These are phyloP conservation scores for Aciculoconidium aculeatum DNA, from an alignment of 805 yeast genomes.

Conservation along the genomic window DNA sequence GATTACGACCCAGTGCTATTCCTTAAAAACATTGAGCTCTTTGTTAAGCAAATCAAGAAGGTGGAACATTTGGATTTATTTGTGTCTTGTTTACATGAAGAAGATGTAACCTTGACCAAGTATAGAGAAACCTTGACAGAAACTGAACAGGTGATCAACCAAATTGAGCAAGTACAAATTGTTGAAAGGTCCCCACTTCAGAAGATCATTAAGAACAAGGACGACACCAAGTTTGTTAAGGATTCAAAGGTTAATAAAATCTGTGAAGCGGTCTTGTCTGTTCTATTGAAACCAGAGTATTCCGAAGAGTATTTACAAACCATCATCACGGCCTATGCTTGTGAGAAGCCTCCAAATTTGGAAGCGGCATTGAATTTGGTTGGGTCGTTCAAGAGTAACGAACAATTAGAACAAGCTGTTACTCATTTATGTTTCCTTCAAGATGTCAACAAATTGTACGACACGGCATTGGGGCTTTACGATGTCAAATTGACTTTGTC, in stretches of 20 bases:
- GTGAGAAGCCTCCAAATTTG: constrained; percentile 83
- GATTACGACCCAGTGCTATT: constrained; percentile 80
- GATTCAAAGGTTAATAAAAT: constrained; percentile 66
- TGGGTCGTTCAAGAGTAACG: constrained; percentile 42
- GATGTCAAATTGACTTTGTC: constrained; percentile 73
- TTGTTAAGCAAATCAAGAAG: constrained; percentile 63
- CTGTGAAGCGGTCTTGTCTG: constrained; percentile 63
- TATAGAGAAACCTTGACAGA: constrained; percentile 64
- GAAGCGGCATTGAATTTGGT: constrained; percentile 67
- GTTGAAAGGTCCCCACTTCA: constrained; percentile 10
- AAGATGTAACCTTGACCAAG: constrained; percentile 76
- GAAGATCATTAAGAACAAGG: constrained; percentile 37
- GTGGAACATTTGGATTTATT: constrained; percentile 82
- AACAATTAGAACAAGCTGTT: constrained; percentile 51
- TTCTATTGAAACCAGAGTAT: constrained; percentile 47
- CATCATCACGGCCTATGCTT: constrained; percentile 85
- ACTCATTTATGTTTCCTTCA: constrained; percentile 85
- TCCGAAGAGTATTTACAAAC: constrained; percentile 62
- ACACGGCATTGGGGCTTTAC: constrained; percentile 74
- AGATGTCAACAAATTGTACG: constrained; percentile 80
- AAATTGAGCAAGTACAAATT: constrained; percentile 16
- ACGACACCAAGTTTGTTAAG: constrained; percentile 28
- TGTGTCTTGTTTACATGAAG: constrained; percentile 78
- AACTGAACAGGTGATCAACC: constrained; percentile 11
- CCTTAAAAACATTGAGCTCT: constrained; percentile 52